Conservation (phyloP, 139 green algal species). For the Chlamydomonas sp. region DNA sequence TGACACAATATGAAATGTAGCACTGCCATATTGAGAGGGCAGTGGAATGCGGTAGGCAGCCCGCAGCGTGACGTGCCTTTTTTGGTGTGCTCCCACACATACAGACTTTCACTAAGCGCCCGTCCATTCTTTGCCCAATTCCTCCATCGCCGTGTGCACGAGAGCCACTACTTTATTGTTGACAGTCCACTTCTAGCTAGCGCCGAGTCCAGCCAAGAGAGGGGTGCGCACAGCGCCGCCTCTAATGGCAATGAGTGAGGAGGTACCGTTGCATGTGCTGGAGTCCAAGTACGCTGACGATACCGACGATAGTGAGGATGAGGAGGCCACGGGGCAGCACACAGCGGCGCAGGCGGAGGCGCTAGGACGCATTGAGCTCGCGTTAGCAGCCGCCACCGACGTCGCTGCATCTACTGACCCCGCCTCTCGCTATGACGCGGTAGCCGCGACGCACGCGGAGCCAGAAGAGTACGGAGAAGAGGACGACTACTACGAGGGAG, state of each 20-base stretch:
- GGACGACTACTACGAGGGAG: slow-evolving; percentile 11
- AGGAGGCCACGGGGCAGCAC: neutral
- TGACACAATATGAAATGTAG: too few relatives aligned
- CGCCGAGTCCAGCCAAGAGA: too few relatives aligned
- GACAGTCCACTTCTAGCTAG: too few relatives aligned
- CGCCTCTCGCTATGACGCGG: neutral
- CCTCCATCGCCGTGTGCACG: too few relatives aligned
- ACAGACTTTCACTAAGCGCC: too few relatives aligned
- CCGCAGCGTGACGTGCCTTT: too few relatives aligned
- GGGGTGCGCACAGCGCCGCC: too few relatives aligned
- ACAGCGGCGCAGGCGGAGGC: neutral
- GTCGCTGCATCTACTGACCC: neutral
- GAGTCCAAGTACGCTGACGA: slow-evolving; percentile 6
- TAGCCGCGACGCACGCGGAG: neutral
- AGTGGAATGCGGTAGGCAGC: too few relatives aligned
- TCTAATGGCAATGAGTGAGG: neutral
- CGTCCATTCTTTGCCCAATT: too few relatives aligned
- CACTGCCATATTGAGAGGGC: too few relatives aligned
- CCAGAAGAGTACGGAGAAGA: neutral
- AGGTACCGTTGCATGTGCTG: slow-evolving; percentile 21
- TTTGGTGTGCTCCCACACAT: too few relatives aligned
- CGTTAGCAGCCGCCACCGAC: neutral
- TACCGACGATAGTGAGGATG: slow-evolving; percentile 3
- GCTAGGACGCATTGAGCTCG: neutral
- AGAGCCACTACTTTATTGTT: too few relatives aligned